Conservation (phyloP, 2,329 filamentous ascomycete species). For the Clarireedia paspali region DNA sequence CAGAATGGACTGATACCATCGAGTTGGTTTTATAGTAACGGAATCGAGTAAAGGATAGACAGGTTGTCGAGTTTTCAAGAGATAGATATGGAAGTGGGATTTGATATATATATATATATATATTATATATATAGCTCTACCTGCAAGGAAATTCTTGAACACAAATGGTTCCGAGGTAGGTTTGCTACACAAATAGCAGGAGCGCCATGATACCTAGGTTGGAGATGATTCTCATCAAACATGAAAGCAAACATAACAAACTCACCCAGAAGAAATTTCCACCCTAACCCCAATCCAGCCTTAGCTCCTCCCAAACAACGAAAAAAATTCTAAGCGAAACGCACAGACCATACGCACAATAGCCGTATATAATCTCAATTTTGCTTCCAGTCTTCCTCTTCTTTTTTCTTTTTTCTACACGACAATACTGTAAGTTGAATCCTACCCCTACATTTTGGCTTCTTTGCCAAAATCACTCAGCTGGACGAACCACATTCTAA, state of each 20-base stretch:
- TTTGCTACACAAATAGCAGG: too few relatives aligned
- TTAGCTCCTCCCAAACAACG: neutral
- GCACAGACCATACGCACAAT: neutral
- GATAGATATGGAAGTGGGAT: too few relatives aligned
- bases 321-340: neutral
- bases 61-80: too few relatives aligned
- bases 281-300: neutral
- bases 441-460: neutral
- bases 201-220: too few relatives aligned
- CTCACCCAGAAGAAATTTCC: neutral
- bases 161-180: too few relatives aligned
- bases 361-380: neutral
- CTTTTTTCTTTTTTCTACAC: conserved; percentile 1
- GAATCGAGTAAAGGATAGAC: too few relatives aligned
- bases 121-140: too few relatives aligned
- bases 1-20: too few relatives aligned
- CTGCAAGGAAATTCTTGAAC: too few relatives aligned
- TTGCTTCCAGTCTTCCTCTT: neutral
- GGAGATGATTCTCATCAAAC: too few relatives aligned
- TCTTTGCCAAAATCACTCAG: neutral
- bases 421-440: conserved; percentile 7
- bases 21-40: too few relatives aligned
- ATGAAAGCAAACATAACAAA: neutral
- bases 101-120: too few relatives aligned
- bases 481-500: neutral